Conservation (phyloP, 495 filamentous ascomycete species). For the Evernia prunastri region DNA sequence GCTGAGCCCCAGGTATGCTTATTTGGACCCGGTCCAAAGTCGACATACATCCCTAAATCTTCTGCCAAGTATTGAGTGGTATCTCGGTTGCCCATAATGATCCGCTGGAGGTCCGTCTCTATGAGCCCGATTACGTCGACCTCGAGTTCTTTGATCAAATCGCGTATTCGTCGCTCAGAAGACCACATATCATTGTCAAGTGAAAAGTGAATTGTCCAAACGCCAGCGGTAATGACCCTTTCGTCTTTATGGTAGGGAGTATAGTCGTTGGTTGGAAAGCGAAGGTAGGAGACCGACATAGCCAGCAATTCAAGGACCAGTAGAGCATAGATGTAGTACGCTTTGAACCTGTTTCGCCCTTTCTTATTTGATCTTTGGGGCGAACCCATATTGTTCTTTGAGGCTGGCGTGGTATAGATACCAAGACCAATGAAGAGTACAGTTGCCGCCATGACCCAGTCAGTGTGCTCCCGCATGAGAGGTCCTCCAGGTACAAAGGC, state of each 20-base stretch:
- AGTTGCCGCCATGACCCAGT: constrained; percentile 82
- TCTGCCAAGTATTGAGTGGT: constrained; percentile 93
- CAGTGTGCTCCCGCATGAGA: constrained; percentile 86
- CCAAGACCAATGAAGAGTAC: constrained; percentile 84
- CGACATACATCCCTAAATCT: constrained; percentile 95
- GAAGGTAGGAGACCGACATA: constrained; percentile 75
- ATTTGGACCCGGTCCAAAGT: constrained; percentile 95
- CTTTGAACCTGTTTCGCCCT: constrained; percentile 50
- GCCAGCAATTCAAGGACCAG: constrained; percentile 70
- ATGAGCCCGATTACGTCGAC: constrained; percentile 91
- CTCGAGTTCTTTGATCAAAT: constrained; percentile 87
- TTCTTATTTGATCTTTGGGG: constrained; percentile 29
- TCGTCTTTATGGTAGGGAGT: constrained; percentile 80
- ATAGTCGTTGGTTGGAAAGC: constrained; percentile 91
- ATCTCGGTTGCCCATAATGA: constrained; percentile 99
- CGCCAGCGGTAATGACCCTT: constrained; percentile 82
- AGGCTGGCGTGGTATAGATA: constrained; percentile 60
- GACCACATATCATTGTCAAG: constrained; percentile 99
- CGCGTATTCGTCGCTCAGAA: constrained; percentile 86
- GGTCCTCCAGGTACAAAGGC: constrained; percentile 98
- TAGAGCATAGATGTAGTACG: constrained; percentile 71
- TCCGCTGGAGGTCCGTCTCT: constrained; percentile 89
- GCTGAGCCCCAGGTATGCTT: constrained; percentile 98
- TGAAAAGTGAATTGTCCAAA: constrained; percentile 98
- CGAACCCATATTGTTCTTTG: constrained; percentile 27